Percentiles rank a stretch among this genome's conserved stretches.
phyloP scores from a whole-genome alignment of 441 rosid genomes.

The Pelargonium australe region DNA sequence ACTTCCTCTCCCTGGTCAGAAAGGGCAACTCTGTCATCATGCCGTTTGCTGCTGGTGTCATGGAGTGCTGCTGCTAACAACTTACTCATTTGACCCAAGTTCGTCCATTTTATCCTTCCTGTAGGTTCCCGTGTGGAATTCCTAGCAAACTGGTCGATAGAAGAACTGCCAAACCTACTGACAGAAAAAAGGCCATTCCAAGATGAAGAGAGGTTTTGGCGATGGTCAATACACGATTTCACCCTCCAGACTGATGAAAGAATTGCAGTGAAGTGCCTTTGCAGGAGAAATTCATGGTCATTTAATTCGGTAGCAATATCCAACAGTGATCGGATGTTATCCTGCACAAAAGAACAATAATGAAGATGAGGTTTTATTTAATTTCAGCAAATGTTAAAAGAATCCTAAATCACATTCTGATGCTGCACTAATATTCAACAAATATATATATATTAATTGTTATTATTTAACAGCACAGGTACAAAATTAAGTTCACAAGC shows the following conservation, averaged over 20 bases:
- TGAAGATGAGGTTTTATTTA: slow-evolving; percentile 15
- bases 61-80: slow-evolving; percentile 63
- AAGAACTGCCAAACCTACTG: slow-evolving; percentile 44
- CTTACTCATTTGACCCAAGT: slow-evolving; percentile 44
- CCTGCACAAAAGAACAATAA: slow-evolving; percentile 51
- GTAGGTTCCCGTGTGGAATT: slow-evolving; percentile 37
- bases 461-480: too few species aligned
- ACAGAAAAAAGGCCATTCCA: slow-evolving; percentile 45
- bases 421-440: not conserved
- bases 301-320: slow-evolving; percentile 67
- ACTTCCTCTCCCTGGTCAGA: slow-evolving; percentile 40
- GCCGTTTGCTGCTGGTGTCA: slow-evolving; percentile 40
- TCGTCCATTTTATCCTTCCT: slow-evolving; percentile 50
- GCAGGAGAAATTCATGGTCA: slow-evolving; percentile 85
- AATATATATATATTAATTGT: too few species aligned
- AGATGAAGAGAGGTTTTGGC: slow-evolving; percentile 31
- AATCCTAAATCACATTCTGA: not conserved
- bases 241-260: slow-evolving; percentile 79
- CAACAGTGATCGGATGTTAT: slow-evolving; percentile 62
- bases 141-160: slow-evolving; percentile 28
- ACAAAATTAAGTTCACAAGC: not conserved
- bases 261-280: slow-evolving; percentile 80
- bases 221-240: slow-evolving; percentile 27
- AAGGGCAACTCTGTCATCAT: slow-evolving; percentile 32
- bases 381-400: not conserved